phyloP scores from a whole-genome alignment of 768 basidiomycete genomes.

The Astraeus odoratus region DNA sequence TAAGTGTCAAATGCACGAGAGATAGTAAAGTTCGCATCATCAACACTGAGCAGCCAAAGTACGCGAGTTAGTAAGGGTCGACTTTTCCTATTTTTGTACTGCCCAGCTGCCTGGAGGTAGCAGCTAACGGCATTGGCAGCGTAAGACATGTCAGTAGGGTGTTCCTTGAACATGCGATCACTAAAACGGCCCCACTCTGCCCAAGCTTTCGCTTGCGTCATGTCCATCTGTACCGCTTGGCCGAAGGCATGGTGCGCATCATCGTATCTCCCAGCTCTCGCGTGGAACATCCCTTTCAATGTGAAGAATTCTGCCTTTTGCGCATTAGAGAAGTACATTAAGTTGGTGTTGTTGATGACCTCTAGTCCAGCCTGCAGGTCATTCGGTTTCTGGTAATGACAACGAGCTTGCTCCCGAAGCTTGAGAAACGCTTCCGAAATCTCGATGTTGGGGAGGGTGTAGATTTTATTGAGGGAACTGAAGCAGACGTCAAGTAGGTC shows the following conservation, averaged over 20 bases:
- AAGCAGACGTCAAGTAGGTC: constrained; percentile 95
- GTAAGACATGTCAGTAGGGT: constrained; percentile 60
- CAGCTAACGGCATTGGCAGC: constrained; percentile 94
- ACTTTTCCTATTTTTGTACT: constrained; percentile 91
- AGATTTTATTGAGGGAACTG: constrained; percentile 92
- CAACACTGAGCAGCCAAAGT: constrained; percentile 93
- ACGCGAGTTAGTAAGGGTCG: constrained; percentile 87
- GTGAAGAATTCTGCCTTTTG: constrained; percentile 99
- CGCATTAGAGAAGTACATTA: constrained; percentile 90
- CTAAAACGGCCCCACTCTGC: constrained; percentile 96
- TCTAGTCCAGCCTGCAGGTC: constrained; percentile 93
- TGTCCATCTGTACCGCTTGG: constrained; percentile 94
- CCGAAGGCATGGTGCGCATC: constrained; percentile 91
- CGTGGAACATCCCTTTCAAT: constrained; percentile 97
- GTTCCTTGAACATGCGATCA: constrained; percentile 89
- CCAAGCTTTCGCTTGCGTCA: constrained; percentile 94
- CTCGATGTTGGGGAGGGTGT: constrained; percentile 98
- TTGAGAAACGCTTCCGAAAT: constrained; percentile 99
- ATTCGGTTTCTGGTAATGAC: constrained; percentile 92
- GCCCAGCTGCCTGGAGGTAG: constrained; percentile 93
- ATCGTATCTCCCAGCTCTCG: constrained; percentile 75
- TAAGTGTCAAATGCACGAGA: constrained; percentile 87
- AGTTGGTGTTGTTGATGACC: constrained; percentile 98
- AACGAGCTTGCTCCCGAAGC: constrained; percentile 95
- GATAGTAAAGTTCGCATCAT: constrained; percentile 67